Evolutionary conservation across 768 basidiomycete species (phyloP).

Genomic region (Termitomyces sp.): DNA sequence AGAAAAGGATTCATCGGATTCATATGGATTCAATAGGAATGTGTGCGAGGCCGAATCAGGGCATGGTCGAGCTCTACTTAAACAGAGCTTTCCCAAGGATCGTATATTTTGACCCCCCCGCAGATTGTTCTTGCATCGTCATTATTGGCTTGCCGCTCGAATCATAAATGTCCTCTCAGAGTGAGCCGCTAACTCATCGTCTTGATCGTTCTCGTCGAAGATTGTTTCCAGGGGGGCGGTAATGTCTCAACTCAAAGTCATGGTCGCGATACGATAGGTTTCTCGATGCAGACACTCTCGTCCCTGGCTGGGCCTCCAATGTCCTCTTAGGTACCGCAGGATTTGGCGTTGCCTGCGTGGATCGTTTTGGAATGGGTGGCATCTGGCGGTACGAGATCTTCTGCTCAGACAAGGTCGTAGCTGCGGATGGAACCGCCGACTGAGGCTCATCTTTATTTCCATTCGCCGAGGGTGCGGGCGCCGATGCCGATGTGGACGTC

Average conservation of each 20-base stretch:
- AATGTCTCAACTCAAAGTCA: neutral
- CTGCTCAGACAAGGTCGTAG: neutral
- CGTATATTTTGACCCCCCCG: neutral
- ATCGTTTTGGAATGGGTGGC: neutral
- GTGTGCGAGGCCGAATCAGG: neutral
- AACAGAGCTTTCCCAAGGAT: too few species aligned
- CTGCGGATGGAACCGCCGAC: neutral
- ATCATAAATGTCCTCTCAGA: too few species aligned
- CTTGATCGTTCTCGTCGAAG: neutral
- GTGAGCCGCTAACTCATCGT: neutral
- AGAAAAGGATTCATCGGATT: neutral
- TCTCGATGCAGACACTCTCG: neutral
- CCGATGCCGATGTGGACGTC: neutral
- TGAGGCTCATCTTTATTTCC: neutral
- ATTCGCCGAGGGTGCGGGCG: neutral
- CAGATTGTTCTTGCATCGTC: neutral
- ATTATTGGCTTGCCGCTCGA: neutral
- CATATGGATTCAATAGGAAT: neutral
- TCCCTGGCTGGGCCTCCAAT: neutral
- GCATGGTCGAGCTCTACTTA: neutral
- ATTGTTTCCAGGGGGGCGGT: neutral
- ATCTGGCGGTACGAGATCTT: neutral
- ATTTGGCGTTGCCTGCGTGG: neutral
- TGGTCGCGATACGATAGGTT: neutral
- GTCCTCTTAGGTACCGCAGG: neutral